Percentiles rank a stretch among this genome's conserved stretches.
phyloP scores from a whole-genome alignment of 148 eudicot species.

The Rhododendron molle region DNA sequence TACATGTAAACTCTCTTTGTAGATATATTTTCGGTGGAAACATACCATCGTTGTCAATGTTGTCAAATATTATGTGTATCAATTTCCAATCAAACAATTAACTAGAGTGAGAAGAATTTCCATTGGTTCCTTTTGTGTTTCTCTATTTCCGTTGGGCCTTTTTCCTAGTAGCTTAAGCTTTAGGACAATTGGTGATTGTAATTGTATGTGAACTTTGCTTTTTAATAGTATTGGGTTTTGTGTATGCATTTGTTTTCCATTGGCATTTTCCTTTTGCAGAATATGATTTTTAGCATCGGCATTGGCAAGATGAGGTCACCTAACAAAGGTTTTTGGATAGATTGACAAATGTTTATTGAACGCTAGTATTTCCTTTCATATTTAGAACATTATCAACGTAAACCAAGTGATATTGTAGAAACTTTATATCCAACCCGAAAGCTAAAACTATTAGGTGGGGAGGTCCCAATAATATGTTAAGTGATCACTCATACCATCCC shows the following conservation, averaged over 20 bases:
- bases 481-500: too few species aligned
- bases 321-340: not conserved
- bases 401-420: not conserved
- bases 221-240: not conserved
- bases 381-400: not conserved
- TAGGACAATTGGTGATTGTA: not conserved
- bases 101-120: not conserved
- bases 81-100: not conserved
- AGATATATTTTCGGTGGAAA: not conserved
- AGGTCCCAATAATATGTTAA: too few species aligned
- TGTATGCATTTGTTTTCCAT: not conserved
- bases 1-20: not conserved
- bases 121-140: not conserved
- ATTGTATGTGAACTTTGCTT: not conserved
- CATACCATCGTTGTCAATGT: not conserved
- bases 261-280: not conserved
- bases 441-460: too few species aligned
- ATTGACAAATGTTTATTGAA: not conserved
- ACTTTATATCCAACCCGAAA: too few species aligned
- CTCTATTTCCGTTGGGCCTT: not conserved
- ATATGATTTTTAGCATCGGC: not conserved
- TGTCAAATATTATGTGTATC: not conserved
- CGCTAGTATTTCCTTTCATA: not conserved
- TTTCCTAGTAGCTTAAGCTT: not conserved
- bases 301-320: not conserved